Conservation (phyloP, 495 filamentous ascomycete genomes). For the Rhizodiscina lignyota region DNA sequence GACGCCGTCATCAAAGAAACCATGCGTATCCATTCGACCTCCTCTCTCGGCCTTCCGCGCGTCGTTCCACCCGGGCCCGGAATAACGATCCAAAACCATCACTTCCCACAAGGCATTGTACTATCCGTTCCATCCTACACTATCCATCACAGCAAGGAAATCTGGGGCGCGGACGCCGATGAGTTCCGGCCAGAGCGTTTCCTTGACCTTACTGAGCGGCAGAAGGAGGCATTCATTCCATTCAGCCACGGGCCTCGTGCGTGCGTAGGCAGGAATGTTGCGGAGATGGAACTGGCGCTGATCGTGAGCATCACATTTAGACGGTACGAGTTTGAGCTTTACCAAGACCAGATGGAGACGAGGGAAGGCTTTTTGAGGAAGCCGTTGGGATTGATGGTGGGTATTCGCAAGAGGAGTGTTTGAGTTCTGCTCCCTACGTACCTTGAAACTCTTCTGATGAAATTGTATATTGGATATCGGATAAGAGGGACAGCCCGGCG, state of each 20-base stretch:
- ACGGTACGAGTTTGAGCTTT: conserved; percentile 56
- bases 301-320: conserved; percentile 63
- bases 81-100: conserved; percentile 22
- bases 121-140: conserved; percentile 76
- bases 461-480: no score
- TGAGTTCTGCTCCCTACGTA: no score
- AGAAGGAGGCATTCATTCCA: conserved; percentile 50
- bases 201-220: conserved; percentile 26
- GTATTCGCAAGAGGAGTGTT: conserved; percentile 37
- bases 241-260: conserved; percentile 68
- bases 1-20: conserved; percentile 74
- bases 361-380: conserved; percentile 83
- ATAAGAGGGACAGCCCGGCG: no score
- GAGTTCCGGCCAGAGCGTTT: conserved; percentile 68
- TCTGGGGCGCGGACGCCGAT: conserved; percentile 75
- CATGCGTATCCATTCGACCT: conserved; percentile 78
- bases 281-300: conserved; percentile 82
- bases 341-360: conserved; percentile 59
- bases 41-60: conserved; percentile 74
- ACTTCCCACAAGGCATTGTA: conserved; percentile 22
- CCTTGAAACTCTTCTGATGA: no score
- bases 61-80: conserved; percentile 48
- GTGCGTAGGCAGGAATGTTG: conserved; percentile 76
- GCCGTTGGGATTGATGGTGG: conserved; percentile 60
- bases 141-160: conserved; percentile 63